phyloP scores from a whole-genome alignment of 106 monocot species.

The Agapanthus africanus region DNA sequence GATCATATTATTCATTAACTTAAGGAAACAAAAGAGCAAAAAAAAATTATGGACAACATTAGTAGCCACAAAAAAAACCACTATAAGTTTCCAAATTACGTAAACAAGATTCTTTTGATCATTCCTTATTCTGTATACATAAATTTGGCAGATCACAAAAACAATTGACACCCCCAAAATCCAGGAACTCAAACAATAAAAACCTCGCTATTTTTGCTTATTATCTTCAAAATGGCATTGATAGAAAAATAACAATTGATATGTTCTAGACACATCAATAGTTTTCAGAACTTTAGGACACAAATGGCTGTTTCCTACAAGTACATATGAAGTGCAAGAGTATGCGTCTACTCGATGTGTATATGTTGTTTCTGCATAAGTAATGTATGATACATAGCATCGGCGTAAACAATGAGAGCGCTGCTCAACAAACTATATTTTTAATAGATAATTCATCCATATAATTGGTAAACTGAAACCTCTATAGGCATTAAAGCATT shows the following conservation, averaged over 20 bases:
- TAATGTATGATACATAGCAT: neutral
- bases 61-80: neutral
- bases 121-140: neutral
- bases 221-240: neutral
- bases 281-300: neutral
- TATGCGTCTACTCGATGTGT: neutral
- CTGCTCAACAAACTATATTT: neutral
- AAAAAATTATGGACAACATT: neutral
- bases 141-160: neutral
- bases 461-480: too few relatives aligned
- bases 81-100: neutral
- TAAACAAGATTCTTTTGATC: neutral
- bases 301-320: neutral
- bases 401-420: neutral
- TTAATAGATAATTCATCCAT: neutral
- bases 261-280: neutral
- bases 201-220: neutral
- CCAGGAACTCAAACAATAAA: neutral
- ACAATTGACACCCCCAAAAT: neutral
- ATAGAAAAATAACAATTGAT: neutral
- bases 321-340: neutral
- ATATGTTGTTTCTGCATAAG: neutral
- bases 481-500: too few relatives aligned
- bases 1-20: neutral
- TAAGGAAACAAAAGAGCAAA: neutral